Evolutionary conservation across 2,329 filamentous ascomycete species (phyloP).

Genomic region (Cladosporium oxysporum): DNA sequence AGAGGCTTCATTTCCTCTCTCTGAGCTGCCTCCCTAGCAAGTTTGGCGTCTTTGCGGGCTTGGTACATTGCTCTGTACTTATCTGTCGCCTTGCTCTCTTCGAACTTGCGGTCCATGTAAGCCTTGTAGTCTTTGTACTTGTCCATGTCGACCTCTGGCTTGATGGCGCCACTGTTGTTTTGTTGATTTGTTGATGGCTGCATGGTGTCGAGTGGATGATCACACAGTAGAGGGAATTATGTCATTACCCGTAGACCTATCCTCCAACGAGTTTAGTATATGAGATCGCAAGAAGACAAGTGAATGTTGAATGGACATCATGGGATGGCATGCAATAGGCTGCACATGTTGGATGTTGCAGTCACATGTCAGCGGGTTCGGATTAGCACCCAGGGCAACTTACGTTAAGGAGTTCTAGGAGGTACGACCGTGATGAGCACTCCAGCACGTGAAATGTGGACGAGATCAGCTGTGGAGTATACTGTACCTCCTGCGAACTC

Average conservation of each 20-base stretch:
- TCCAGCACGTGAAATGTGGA: neutral
- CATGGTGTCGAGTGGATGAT: neutral
- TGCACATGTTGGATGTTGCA: neutral
- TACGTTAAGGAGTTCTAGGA: neutral
- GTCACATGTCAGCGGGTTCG: neutral
- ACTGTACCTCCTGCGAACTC: too few species aligned
- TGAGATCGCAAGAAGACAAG: neutral
- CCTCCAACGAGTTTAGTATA: neutral
- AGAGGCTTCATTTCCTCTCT: neutral
- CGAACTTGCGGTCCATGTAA: neutral
- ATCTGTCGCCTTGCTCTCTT: neutral
- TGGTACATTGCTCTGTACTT: neutral
- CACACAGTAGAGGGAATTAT: neutral
- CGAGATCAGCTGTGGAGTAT: neutral
- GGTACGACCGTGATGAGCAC: neutral
- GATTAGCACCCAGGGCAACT: neutral
- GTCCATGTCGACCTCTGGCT: neutral
- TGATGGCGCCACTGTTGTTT: neutral
- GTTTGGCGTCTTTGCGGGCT: neutral
- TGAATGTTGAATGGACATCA: neutral
- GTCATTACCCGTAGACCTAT: neutral
- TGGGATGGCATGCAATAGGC: neutral
- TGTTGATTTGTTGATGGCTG: neutral
- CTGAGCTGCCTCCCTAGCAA: neutral
- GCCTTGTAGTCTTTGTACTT: neutral